A percentile compares a stretch with the other conserved stretches of the same genome.
These are phyloP conservation scores for Sphagnurus paluster DNA, from an alignment of 1,284 basidiomycete genomes.

Conservation along the genomic window DNA sequence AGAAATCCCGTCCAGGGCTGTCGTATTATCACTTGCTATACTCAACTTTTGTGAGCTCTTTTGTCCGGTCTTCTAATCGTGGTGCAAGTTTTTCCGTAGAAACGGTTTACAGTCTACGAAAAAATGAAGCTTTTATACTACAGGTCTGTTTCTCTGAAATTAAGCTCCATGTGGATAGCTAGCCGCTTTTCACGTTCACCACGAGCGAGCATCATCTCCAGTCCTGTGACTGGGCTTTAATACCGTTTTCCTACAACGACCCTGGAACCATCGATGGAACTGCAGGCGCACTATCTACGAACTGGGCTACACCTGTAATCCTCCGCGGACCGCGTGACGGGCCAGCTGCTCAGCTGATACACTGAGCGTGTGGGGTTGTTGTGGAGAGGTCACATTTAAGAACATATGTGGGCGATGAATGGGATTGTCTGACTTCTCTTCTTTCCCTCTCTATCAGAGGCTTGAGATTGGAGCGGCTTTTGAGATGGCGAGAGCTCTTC, in stretches of 20 bases:
- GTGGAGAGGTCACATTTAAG: slow-evolving; percentile 11
- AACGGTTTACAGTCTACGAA: too few species aligned
- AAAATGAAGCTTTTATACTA: too few species aligned
- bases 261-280: background rate
- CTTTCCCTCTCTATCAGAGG: slow-evolving; percentile 23
- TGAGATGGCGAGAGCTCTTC: slow-evolving; percentile 36
- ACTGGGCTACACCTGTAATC: background rate
- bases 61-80: too few species aligned
- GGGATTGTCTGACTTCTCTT: slow-evolving; percentile 11
- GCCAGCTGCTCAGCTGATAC: slow-evolving; percentile 19
- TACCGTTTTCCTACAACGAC: too few species aligned
- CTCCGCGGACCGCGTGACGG: slow-evolving; percentile 17
- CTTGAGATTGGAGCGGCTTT: slow-evolving; percentile 1
- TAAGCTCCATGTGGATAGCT: background rate
- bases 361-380: slow-evolving; percentile 7
- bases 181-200: too few species aligned
- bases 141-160: too few species aligned
- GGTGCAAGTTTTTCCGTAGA: too few species aligned
- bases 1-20: too few species aligned
- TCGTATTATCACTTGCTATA: too few species aligned
- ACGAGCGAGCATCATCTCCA: too few species aligned
- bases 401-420: slow-evolving; percentile 9
- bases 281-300: slow-evolving; percentile 10
- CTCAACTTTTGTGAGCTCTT: too few species aligned
- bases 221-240: too few species aligned